Conservation (phyloP, 345 rosid genomes). For the Erucastrum elatum region DNA sequence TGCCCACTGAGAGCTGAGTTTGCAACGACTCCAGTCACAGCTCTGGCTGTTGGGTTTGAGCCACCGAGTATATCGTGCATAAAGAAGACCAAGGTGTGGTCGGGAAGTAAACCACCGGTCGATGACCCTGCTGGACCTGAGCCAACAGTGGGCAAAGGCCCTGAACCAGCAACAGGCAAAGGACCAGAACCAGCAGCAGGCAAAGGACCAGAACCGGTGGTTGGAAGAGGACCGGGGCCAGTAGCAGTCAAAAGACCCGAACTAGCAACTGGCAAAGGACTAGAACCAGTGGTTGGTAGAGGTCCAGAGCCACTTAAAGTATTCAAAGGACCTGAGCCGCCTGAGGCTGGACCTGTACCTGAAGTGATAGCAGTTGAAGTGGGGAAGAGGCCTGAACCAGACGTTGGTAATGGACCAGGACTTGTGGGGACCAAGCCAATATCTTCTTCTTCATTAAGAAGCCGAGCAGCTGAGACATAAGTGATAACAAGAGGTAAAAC, state of each 20-base stretch:
- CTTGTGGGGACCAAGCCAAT: constrained; percentile 39
- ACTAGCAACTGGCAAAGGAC: constrained; percentile 26
- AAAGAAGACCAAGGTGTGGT: constrained; percentile 53
- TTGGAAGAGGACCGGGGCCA: constrained; percentile 20
- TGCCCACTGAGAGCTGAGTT: constrained; percentile 69
- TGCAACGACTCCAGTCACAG: constrained; percentile 66
- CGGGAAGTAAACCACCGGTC: constrained; percentile 14
- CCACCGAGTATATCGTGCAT: constrained; percentile 84
- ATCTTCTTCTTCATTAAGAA: constrained; percentile 46
- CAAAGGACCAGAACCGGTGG: constrained; percentile 13
- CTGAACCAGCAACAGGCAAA: constrained; percentile 11
- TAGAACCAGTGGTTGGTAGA: constrained; percentile 28
- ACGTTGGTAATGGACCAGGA: constrained; percentile 22
- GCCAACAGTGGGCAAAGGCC: constrained; percentile 14
- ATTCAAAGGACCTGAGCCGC: constrained; percentile 21
- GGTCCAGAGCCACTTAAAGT: constrained; percentile 24
- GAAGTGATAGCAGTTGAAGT: constrained; percentile 7
- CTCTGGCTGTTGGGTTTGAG: constrained; percentile 66
- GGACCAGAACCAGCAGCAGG: constrained; percentile 22
- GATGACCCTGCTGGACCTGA: constrained; percentile 27
- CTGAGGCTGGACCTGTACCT: constrained; percentile 17
- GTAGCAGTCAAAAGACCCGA: constrained; percentile 15
- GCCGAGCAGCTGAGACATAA: constrained; percentile 35
- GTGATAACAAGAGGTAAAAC: constrained; percentile 41
- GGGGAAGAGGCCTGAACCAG: constrained; percentile 29